Percentiles rank a stretch among this genome's conserved stretches.
Conservation (phyloP, 2,329 filamentous ascomycete genomes). For the Fusarium paranaense region DNA sequence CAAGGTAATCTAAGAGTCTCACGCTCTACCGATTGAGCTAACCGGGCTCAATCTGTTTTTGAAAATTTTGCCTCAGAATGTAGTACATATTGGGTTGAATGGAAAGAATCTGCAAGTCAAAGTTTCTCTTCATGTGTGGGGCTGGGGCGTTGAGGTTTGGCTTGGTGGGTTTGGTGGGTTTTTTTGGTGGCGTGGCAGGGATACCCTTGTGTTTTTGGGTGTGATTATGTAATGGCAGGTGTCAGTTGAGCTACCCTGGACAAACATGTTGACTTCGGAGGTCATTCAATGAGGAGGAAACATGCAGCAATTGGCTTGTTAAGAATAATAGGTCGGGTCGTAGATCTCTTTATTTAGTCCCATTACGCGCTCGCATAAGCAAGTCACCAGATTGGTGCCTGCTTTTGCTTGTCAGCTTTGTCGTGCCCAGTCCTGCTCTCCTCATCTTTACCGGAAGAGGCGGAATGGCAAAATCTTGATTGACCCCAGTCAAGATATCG, state of each 20-base stretch:
- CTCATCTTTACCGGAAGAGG: background rate
- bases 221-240: background rate
- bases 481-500: no score
- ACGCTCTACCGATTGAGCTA: slow-evolving; percentile 65
- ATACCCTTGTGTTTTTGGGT: background rate
- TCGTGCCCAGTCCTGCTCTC: background rate
- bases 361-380: background rate
- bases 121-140: background rate
- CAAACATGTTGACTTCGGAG: background rate
- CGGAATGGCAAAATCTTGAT: no score
- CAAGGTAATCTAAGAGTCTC: slow-evolving; percentile 63
- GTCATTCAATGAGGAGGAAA: background rate
- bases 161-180: background rate
- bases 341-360: background rate
- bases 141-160: background rate
- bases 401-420: background rate
- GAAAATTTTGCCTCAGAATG: fast-evolving
- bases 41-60: slow-evolving; percentile 42
- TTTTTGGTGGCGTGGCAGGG: background rate
- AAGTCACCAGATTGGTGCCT: background rate
- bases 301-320: background rate
- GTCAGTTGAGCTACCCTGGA: background rate
- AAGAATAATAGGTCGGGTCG: background rate
- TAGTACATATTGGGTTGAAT: background rate
- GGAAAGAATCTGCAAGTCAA: background rate